Evolutionary conservation across 1,139 yeast genomes (phyloP).

Genomic region (Yamadazyma mexicana): DNA sequence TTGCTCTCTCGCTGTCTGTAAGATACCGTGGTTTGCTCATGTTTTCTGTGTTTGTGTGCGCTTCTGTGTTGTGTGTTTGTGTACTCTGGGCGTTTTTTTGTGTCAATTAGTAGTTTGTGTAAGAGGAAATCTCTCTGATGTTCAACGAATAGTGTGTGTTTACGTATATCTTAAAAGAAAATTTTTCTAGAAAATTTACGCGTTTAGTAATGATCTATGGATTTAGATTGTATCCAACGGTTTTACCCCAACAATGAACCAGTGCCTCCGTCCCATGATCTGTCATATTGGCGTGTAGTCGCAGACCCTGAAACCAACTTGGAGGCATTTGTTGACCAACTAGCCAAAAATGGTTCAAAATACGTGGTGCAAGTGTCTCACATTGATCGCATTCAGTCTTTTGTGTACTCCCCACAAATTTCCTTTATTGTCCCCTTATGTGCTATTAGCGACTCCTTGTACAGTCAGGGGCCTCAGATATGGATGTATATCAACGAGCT

Average conservation of each 20-base stretch:
- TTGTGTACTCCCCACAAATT: background rate
- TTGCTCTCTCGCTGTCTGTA: constrained; percentile 79
- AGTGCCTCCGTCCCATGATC: too few relatives aligned
- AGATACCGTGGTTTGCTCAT: constrained; percentile 58
- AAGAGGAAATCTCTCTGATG: too few relatives aligned
- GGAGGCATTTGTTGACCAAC: background rate
- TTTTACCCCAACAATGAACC: background rate
- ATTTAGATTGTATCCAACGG: background rate
- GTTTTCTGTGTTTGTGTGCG: background rate
- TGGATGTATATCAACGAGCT: constrained; percentile 2
- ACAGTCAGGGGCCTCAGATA: background rate
- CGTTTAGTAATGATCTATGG: background rate
- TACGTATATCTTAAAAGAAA: background rate
- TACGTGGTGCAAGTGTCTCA: background rate
- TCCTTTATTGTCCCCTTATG: constrained; percentile 1
- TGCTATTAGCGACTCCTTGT: background rate
- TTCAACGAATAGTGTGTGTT: too few relatives aligned
- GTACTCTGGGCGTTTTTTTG: too few relatives aligned
- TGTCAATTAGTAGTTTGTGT: too few relatives aligned
- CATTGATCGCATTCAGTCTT: background rate
- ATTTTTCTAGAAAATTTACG: constrained; percentile 1
- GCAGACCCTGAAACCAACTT: background rate
- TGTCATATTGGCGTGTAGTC: background rate
- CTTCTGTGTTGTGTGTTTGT: background rate
- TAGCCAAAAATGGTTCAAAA: background rate